Percentiles rank a stretch among this genome's conserved stretches.
phyloP scores from a whole-genome alignment of 805 yeast genomes.

The Candida easanensis region DNA sequence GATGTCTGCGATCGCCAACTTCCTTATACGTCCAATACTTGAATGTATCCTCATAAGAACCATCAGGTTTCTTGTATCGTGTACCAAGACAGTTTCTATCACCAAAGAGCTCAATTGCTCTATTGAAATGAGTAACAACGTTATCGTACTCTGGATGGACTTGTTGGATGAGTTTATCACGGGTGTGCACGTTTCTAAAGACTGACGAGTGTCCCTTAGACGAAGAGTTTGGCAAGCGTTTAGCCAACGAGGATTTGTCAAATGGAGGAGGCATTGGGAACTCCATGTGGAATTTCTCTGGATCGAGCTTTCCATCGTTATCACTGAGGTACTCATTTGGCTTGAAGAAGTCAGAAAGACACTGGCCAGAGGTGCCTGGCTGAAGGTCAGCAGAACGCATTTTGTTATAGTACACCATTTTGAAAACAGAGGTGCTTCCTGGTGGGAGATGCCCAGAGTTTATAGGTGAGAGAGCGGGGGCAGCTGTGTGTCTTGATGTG shows the following conservation, averaged over 20 bases:
- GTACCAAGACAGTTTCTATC: constrained; percentile 14
- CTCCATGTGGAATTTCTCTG: constrained; percentile 1
- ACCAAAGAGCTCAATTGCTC: constrained; percentile 33
- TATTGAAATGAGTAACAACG: constrained; percentile 37
- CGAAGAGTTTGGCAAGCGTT: constrained; percentile 32
- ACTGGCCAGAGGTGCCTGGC: background rate
- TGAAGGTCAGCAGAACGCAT: background rate
- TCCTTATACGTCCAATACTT: constrained; percentile 37
- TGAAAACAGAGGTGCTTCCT: too few relatives aligned
- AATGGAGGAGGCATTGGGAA: constrained; percentile 5
- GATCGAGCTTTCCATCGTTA: constrained; percentile 7
- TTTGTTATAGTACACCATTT: background rate
- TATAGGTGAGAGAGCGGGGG: too few relatives aligned
- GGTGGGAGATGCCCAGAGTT: background rate
- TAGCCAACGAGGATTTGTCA: background rate
- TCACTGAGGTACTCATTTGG: constrained; percentile 1
- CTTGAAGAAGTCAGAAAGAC: constrained; percentile 7
- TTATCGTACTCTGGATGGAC: constrained; percentile 44
- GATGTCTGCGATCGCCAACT: constrained; percentile 29
- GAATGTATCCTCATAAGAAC: constrained; percentile 37
- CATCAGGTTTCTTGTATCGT: constrained; percentile 27
- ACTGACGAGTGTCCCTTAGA: constrained; percentile 40
- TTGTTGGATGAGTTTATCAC: constrained; percentile 32
- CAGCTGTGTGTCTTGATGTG: too few relatives aligned
- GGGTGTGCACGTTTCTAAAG: constrained; percentile 40